Conservation (phyloP, 2,329 filamentous ascomycete genomes). For the Akanthomyces uredinophilus region DNA sequence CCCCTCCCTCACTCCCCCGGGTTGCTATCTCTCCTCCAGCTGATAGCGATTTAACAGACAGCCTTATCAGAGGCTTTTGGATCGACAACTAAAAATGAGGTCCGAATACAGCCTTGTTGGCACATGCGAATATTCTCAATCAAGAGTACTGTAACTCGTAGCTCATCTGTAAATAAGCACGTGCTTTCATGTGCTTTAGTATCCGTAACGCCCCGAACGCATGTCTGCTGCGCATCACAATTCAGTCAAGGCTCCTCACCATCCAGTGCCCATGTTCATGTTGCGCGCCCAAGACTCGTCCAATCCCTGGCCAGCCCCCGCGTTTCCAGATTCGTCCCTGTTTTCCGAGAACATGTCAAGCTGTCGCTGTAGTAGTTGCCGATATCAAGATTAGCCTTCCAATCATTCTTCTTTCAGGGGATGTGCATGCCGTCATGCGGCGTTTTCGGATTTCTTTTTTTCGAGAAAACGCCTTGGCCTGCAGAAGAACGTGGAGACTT, state of each 20-base stretch:
- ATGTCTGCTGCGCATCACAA: background rate
- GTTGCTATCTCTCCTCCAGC: background rate
- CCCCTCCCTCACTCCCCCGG: background rate
- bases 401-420: background rate
- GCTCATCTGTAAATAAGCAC: background rate
- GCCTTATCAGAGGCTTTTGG: background rate
- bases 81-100: background rate
- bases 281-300: background rate
- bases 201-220: background rate
- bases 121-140: background rate
- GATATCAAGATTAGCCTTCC: background rate
- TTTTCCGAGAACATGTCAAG: background rate
- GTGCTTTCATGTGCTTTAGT: background rate
- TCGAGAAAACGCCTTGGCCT: background rate
- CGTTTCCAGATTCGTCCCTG: background rate
- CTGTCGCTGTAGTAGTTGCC: background rate
- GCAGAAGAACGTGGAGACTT: slow-evolving; percentile 15
- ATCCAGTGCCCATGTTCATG: slow-evolving; percentile 8
- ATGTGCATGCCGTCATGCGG: background rate
- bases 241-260: background rate
- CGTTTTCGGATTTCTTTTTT: too few species aligned
- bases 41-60: background rate
- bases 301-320: background rate
- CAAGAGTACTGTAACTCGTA: background rate
- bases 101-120: background rate